Base-by-base conservation (phyloP, 176 grass and related monocot genomes). In the Zoysia japonica region DNA sequence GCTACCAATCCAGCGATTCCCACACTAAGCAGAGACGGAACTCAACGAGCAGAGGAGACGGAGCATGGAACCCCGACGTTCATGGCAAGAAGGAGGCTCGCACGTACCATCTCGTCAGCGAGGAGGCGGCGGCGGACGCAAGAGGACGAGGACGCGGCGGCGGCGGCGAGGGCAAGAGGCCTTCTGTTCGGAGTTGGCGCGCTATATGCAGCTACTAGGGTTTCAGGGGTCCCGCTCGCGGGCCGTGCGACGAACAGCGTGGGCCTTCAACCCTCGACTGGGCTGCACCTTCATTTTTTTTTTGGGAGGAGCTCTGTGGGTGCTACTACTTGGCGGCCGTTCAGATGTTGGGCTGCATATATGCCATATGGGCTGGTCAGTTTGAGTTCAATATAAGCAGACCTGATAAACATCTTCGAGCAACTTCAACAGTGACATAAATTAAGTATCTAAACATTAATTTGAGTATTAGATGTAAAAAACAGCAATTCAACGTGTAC, bases 101-200 rank as follows among this genome's bases (percentile, higher is more conserved):
- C 0, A n/a, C 79, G 42, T 83, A 87, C 85, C 85, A 87, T 87
- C 67, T 78, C 85, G 74, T 61, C 73, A 72, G 51, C 42, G 42
- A 57, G 39, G 53, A 5, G 61, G 49, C 3, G 12, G 73, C 47
- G 54, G 41, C 59, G 73, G 13, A 59, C 67, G n/a, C 67, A 67
- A 10, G 65, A 11, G 65, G 20, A 52, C 17, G 2, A 8, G 15
- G 49, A 47, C 28, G 38, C 2, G 57, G 64, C 4, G 11, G 65
- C 65, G 72, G 19, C 74, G 74, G 56, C 16, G 72, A 41, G 40
- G 52, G 52, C 2, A 41, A 42, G 72, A 41, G 38, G 37, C 12
- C 12, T 39, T 65, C 40, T 49, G 14, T 44, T 59, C 16, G 79
- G 45, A 52, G 75, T 75, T 67, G 67, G 83, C 75, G 75, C 67